Evolutionary conservation across 805 yeast genomes (phyloP).

Genomic region (Yarrowia deformans): DNA sequence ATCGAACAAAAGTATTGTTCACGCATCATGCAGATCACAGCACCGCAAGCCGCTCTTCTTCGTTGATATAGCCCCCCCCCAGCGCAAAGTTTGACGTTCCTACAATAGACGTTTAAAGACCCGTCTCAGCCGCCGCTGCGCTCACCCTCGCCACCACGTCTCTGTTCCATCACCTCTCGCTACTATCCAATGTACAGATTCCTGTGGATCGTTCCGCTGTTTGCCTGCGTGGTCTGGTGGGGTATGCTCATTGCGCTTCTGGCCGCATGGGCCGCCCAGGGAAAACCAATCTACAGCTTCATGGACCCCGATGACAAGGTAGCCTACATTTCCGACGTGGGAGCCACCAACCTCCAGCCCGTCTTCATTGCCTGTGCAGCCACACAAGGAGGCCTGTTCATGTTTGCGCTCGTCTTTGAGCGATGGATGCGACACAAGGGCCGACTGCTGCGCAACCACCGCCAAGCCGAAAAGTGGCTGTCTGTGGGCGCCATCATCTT

Average conservation of each 20-base stretch:
- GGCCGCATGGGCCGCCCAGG: constrained; percentile 79
- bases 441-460: constrained; percentile 61
- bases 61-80: constrained; percentile 10
- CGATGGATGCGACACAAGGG: constrained; percentile 64
- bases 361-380: constrained; percentile 80
- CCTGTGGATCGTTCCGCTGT: constrained; percentile 63
- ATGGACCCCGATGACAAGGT: constrained; percentile 58
- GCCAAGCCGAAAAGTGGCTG: constrained; percentile 54
- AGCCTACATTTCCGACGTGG: constrained; percentile 79
- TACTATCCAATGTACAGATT: constrained; percentile 19
- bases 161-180: neutral
- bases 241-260: constrained; percentile 87
- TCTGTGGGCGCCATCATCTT: constrained; percentile 56
- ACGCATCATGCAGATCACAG: constrained; percentile 31
- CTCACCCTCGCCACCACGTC: neutral
- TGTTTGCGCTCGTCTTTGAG: constrained; percentile 68
- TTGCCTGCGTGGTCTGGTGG: constrained; percentile 80
- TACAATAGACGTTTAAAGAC: constrained; percentile 22
- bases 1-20: constrained; percentile 14
- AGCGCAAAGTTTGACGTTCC: constrained; percentile 24
- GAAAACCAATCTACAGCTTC: constrained; percentile 72
- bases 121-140: neutral
- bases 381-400: constrained; percentile 77
- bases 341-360: constrained; percentile 86
- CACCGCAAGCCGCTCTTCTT: constrained; percentile 27